Conservation (phyloP, 352 stramenopile genomes). For the Phytopythium helicoides region DNA sequence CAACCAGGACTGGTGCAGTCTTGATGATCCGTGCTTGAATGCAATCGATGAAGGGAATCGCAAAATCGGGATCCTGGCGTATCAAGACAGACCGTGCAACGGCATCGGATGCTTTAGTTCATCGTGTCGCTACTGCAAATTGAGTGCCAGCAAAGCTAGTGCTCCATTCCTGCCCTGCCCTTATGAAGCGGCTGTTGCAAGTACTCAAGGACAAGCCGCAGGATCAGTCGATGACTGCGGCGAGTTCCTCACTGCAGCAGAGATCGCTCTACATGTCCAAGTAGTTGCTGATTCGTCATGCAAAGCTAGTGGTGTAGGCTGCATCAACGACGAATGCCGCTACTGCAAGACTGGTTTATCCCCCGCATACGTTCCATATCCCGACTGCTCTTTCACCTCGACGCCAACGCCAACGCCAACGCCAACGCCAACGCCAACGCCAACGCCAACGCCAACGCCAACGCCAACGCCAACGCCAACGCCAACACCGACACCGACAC, state of each 20-base stretch:
- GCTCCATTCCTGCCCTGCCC: constrained; percentile 30
- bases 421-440: background rate
- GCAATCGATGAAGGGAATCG: constrained; percentile 30
- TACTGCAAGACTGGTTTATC: constrained; percentile 6
- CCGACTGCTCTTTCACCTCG: constrained; percentile 3
- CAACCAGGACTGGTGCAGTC: constrained; percentile 28
- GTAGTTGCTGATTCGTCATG: constrained; percentile 10
- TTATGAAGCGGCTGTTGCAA: constrained; percentile 10
- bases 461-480: constrained; percentile 1
- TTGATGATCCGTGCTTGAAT: constrained; percentile 32
- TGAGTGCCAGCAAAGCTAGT: constrained; percentile 19
- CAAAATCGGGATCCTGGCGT: constrained; percentile 28
- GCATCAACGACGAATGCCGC: constrained; percentile 13
- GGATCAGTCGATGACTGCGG: constrained; percentile 3
- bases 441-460: constrained; percentile 1
- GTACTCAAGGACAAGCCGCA: background rate
- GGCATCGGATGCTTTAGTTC: constrained; percentile 28
- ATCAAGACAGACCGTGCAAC: constrained; percentile 16
- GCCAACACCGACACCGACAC: background rate
- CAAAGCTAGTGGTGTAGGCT: constrained; percentile 8
- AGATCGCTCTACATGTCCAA: constrained; percentile 1
- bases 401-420: constrained; percentile 6
- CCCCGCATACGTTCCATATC: constrained; percentile 1
- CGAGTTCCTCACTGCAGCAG: background rate
- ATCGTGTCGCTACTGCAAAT: constrained; percentile 37